Conservation (phyloP, 164 flowering plant genomes). For the Nelumbo lutea region DNA sequence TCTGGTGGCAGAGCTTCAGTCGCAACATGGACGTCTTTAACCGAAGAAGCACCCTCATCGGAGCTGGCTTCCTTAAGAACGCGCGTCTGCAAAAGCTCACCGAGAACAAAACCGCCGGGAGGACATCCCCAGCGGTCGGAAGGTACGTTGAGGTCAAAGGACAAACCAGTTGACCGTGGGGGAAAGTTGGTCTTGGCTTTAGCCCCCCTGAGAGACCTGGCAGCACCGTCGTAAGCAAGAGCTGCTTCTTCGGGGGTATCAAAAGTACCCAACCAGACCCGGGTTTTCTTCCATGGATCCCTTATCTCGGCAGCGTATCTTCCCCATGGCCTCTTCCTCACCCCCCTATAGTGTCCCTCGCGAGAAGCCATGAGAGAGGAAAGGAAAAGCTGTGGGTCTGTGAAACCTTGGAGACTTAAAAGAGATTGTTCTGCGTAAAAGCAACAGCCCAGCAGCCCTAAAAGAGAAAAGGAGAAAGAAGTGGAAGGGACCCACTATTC, state of each 20-base stretch:
- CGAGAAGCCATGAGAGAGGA: slow-evolving; percentile 34
- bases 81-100: slow-evolving; percentile 31
- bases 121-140: slow-evolving; percentile 12
- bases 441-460: neutral
- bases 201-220: slow-evolving; percentile 61
- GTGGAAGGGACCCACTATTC: slow-evolving; percentile 33
- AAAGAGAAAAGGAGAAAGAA: neutral
- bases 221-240: slow-evolving; percentile 77
- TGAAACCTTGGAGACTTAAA: neutral
- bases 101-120: slow-evolving; percentile 17
- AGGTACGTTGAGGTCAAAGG: slow-evolving; percentile 31
- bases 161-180: slow-evolving; percentile 20
- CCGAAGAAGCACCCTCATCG: neutral
- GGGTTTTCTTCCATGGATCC: slow-evolving; percentile 80
- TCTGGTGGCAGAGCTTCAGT: neutral
- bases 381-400: neutral
- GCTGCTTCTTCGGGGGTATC: slow-evolving; percentile 90
- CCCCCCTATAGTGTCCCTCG: slow-evolving; percentile 76
- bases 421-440: neutral
- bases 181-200: slow-evolving; percentile 86
- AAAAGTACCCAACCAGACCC: slow-evolving; percentile 87
- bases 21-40: neutral
- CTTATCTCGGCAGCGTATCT: slow-evolving; percentile 87
- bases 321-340: slow-evolving; percentile 93
- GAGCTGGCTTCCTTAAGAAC: slow-evolving; percentile 10